Conservation (phyloP, 345 rosid species). For the Toxicodendron radicans region DNA sequence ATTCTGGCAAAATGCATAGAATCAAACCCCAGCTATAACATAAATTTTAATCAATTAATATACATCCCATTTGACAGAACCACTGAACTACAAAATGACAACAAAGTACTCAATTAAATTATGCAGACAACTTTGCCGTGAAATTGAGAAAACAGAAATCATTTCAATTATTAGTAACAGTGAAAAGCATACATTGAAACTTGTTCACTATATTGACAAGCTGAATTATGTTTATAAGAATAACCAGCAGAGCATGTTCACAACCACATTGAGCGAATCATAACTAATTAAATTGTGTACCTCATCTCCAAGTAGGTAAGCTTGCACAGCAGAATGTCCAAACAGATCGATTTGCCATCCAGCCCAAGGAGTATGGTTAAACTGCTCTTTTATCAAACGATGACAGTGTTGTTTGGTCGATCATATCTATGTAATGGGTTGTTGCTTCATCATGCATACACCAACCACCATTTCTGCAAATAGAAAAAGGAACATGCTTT, state of each 20-base stretch:
- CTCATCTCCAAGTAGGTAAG: constrained; percentile 82
- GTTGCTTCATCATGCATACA: constrained; percentile 94
- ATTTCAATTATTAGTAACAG: not conserved
- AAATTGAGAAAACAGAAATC: not conserved
- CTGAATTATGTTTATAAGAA: constrained; percentile 2
- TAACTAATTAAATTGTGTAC: constrained; percentile 29
- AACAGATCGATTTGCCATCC: constrained; percentile 97
- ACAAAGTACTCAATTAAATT: not conserved
- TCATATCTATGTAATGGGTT: constrained; percentile 81
- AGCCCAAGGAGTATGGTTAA: constrained; percentile 71
- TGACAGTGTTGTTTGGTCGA: constrained; percentile 91
- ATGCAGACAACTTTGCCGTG: not conserved
- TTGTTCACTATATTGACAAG: not conserved
- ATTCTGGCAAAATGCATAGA: constrained; percentile 87
- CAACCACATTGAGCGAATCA: not conserved
- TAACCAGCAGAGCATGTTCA: not conserved
- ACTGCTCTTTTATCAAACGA: constrained; percentile 56
- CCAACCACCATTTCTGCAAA: constrained; percentile 90
- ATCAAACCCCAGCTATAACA: constrained; percentile 72
- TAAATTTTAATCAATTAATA: constrained; percentile 10
- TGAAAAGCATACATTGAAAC: not conserved
- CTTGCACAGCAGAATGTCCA: constrained; percentile 92
- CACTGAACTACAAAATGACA: not conserved
- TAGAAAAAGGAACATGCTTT: not conserved
- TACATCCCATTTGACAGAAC: no score